phyloP scores from a whole-genome alignment of 2,329 filamentous ascomycete genomes.

The Fusarium fracticaudum region DNA sequence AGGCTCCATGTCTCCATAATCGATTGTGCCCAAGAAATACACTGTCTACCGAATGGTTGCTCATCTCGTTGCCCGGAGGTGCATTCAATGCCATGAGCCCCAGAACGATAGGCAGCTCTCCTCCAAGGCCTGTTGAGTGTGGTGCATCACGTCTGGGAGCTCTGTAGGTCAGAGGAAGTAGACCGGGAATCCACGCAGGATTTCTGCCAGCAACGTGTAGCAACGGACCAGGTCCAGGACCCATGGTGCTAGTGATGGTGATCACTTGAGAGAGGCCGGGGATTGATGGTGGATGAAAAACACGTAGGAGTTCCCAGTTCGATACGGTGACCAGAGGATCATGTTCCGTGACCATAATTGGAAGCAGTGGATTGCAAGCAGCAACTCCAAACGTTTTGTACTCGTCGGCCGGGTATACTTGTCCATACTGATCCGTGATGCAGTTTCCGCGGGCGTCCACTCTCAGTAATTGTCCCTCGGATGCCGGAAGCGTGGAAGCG shows the following conservation, averaged over 20 bases:
- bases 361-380: conserved; percentile 50
- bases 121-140: conserved; percentile 48
- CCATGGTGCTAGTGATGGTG: conserved; percentile 29
- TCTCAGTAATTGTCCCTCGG: not conserved
- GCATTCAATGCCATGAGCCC: conserved; percentile 52
- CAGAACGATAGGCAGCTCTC: conserved; percentile 51
- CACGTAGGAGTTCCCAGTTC: conserved; percentile 46
- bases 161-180: conserved; percentile 48
- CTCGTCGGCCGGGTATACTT: not conserved
- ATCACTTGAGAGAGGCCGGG: conserved; percentile 45
- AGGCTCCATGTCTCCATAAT: conserved; percentile 41
- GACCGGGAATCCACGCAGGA: conserved; percentile 51
- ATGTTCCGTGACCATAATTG: conserved; percentile 45
- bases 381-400: conserved; percentile 48
- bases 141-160: conserved; percentile 12
- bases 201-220: conserved; percentile 46
- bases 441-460: not conserved
- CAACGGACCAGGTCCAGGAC: conserved; percentile 6
- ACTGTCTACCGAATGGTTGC: conserved; percentile 9
- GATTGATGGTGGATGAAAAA: conserved; percentile 33
- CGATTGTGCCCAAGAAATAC: conserved; percentile 41
- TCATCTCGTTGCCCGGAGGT: not conserved
- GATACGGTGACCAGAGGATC: conserved; percentile 24
- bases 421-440: not conserved
- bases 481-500: not conserved